Evolutionary conservation across 805 yeast genomes (phyloP).

Genomic region (Monosporozyma siamensis): DNA sequence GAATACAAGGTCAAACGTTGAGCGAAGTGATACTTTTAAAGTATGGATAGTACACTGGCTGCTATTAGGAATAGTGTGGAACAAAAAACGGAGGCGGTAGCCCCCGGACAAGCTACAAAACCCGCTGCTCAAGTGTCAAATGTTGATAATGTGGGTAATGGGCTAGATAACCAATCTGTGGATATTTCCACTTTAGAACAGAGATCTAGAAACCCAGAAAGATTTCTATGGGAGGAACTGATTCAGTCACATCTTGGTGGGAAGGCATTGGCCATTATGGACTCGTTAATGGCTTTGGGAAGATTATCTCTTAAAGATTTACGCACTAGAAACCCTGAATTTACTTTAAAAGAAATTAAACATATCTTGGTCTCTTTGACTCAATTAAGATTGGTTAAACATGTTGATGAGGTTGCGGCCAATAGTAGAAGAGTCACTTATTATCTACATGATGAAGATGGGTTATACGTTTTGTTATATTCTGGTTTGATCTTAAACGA

Average conservation of each 20-base stretch:
- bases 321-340: slow-evolving; percentile 32
- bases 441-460: slow-evolving; percentile 57
- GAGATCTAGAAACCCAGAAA: slow-evolving; percentile 51
- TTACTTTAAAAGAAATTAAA: slow-evolving; percentile 45
- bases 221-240: slow-evolving; percentile 47
- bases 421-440: slow-evolving; percentile 30
- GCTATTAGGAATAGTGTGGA: slow-evolving; percentile 4
- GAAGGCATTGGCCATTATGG: slow-evolving; percentile 54
- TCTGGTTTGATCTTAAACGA: slow-evolving; percentile 64
- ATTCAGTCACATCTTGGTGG: slow-evolving; percentile 58
- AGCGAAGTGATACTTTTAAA: no score
- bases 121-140: no score
- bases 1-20: background rate
- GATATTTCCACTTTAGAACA: slow-evolving; percentile 28
- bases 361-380: slow-evolving; percentile 65
- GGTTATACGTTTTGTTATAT: slow-evolving; percentile 55
- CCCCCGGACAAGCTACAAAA: background rate
- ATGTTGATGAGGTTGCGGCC: slow-evolving; percentile 41
- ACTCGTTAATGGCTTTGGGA: slow-evolving; percentile 57
- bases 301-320: slow-evolving; percentile 52
- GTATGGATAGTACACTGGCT: slow-evolving; percentile 1
- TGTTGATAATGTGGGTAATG: no score
- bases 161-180: slow-evolving; percentile 5
- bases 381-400: slow-evolving; percentile 67
- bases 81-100: background rate